A percentile compares a stretch with the other conserved stretches of the same genome.
These are phyloP conservation scores for Eurotiales sp. DNA, from an alignment of 2,329 filamentous ascomycete species.

Conservation along the genomic window DNA sequence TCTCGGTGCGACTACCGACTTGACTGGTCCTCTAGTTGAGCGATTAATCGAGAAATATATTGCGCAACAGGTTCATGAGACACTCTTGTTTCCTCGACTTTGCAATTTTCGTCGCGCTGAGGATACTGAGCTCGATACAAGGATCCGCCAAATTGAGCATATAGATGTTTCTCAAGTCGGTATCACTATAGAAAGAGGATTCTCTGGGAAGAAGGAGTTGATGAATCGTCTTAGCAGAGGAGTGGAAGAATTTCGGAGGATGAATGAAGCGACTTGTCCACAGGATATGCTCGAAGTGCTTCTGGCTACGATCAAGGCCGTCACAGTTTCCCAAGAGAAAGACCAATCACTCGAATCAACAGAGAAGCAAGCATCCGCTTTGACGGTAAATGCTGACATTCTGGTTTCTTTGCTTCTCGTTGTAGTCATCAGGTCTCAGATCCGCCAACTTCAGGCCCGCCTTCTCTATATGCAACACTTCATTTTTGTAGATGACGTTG, in stretches of 20 bases:
- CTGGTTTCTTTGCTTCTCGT: conserved; percentile 86
- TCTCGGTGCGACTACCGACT: conserved; percentile 84
- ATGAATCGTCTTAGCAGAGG: conserved; percentile 71
- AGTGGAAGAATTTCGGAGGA: conserved; percentile 84
- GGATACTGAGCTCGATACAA: conserved; percentile 81
- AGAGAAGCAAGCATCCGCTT: conserved; percentile 52
- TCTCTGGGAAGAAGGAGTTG: conserved; percentile 74
- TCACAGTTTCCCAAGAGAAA: conserved; percentile 61
- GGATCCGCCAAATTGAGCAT: conserved; percentile 88
- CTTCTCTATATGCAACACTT: conserved; percentile 96
- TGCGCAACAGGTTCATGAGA: conserved; percentile 83
- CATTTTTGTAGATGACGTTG: conserved; percentile 96
- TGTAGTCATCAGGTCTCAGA: conserved; percentile 86
- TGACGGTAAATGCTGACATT: conserved; percentile 81
- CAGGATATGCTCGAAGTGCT: conserved; percentile 86
- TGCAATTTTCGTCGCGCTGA: conserved; percentile 74
- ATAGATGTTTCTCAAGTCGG: conserved; percentile 94
- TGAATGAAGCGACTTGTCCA: conserved; percentile 70
- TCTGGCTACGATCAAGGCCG: conserved; percentile 74
- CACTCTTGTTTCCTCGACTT: conserved; percentile 76
- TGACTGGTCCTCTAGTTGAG: conserved; percentile 89
- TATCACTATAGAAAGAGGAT: conserved; percentile 76
- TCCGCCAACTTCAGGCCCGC: conserved; percentile 81
- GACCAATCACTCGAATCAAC: conserved; percentile 38
- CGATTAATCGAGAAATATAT: conserved; percentile 93